Percentiles rank a stretch among this genome's conserved stretches.
phyloP scores from a whole-genome alignment of 768 basidiomycete species.

The Amanita muscaria region DNA sequence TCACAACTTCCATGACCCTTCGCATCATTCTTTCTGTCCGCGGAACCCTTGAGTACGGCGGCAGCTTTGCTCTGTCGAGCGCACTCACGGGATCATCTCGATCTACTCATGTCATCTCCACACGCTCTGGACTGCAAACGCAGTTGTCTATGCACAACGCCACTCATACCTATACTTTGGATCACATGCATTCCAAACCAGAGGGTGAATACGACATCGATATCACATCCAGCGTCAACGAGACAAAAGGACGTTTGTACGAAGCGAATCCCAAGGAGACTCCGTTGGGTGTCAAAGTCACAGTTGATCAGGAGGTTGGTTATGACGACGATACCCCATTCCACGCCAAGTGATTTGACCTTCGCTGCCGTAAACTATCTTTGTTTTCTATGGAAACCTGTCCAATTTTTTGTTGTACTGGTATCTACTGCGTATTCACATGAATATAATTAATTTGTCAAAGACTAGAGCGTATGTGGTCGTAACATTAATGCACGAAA shows the following conservation, averaged over 20 bases:
- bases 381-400: neutral
- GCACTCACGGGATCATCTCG: constrained; percentile 35
- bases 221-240: constrained; percentile 33
- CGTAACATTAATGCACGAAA: neutral
- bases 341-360: constrained; percentile 1
- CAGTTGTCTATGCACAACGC: constrained; percentile 28
- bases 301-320: constrained; percentile 47
- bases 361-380: neutral
- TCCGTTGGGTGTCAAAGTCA: constrained; percentile 45
- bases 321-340: constrained; percentile 26
- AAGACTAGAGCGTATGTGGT: no score
- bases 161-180: constrained; percentile 41
- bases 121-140: constrained; percentile 32
- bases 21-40: constrained; percentile 80
- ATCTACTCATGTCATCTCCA: constrained; percentile 43
- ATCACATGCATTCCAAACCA: constrained; percentile 41
- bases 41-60: constrained; percentile 65
- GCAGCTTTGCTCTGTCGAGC: constrained; percentile 52
- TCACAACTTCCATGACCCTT: constrained; percentile 82
- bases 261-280: constrained; percentile 17
- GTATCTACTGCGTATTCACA: no score
- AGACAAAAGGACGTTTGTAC: constrained; percentile 27
- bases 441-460: no score
- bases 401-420: no score
- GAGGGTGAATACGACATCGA: constrained; percentile 38